phyloP scores from a whole-genome alignment of 306 rosid genomes.

The Psophocarpus tetragonolobus region DNA sequence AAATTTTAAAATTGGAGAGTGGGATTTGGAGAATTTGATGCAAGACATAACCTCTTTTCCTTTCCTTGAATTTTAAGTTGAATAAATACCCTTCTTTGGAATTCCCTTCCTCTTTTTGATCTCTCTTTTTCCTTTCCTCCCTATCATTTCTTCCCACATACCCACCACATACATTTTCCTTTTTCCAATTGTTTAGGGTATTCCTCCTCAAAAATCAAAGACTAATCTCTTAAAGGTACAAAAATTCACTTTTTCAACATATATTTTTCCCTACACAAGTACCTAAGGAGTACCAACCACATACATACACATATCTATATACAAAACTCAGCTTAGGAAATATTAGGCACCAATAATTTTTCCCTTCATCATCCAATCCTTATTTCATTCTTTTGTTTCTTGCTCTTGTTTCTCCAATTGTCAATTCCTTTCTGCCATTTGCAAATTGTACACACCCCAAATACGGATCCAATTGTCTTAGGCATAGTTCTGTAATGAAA shows the following conservation, averaged over 20 bases:
- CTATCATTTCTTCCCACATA: not conserved
- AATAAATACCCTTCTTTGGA: constrained; percentile 16
- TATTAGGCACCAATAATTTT: not conserved
- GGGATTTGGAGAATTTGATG: constrained; percentile 82
- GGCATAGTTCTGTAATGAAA: constrained; percentile 23
- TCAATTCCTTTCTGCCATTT: not conserved
- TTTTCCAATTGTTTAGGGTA: too few species aligned
- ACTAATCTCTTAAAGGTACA: not conserved
- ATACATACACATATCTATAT: not conserved
- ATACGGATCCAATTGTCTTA: not conserved
- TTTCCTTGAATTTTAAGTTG: constrained; percentile 58
- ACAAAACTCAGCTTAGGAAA: not conserved
- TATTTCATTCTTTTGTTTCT: not conserved
- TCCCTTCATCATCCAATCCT: not conserved
- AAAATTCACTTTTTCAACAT: not conserved
- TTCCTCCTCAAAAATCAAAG: not conserved
- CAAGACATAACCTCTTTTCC: constrained; percentile 73
- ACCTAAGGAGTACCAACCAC: not conserved
- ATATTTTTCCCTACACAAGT: not conserved
- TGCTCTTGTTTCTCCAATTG: constrained; percentile 10
- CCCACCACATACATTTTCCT: not conserved
- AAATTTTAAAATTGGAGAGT: constrained; percentile 58
- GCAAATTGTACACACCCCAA: constrained; percentile 21
- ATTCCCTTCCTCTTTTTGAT: not conserved
- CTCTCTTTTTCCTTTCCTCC: not conserved